Conservation (phyloP, 495 filamentous ascomycete species). For the Podospora bellae-mahoneyi region DNA sequence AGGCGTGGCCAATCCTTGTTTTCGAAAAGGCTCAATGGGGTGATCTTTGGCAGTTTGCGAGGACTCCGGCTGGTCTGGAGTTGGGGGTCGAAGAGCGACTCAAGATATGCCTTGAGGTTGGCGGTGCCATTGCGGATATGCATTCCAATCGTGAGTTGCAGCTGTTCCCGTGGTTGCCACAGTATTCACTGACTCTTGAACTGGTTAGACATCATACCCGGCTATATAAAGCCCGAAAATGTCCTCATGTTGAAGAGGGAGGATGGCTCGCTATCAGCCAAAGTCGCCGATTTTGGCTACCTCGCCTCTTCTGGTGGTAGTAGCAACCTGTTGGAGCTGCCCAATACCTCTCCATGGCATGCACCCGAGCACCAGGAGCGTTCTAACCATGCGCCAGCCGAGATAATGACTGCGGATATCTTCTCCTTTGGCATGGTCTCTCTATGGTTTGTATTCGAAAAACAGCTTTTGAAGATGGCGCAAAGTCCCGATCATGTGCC, state of each 20-base stretch:
- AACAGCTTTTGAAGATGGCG: no score
- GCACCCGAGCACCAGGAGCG: neutral
- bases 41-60: no score
- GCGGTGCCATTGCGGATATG: no score
- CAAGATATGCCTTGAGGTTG: no score
- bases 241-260: neutral
- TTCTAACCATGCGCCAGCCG: neutral
- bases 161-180: no score
- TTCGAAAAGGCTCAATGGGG: no score
- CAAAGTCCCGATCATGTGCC: no score
- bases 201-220: neutral
- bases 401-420: neutral
- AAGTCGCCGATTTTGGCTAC: neutral
- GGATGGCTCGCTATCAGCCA: neutral
- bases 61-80: no score
- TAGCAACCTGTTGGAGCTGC: neutral
- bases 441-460: neutral
- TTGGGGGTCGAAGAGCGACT: no score
- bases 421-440: conserved; percentile 4
- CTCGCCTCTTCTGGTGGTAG: neutral
- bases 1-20: no score
- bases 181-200: no score
- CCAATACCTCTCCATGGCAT: neutral
- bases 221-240: neutral
- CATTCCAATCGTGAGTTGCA: no score